phyloP scores from a whole-genome alignment of 768 basidiomycete species.

The Phallus indusiatus region DNA sequence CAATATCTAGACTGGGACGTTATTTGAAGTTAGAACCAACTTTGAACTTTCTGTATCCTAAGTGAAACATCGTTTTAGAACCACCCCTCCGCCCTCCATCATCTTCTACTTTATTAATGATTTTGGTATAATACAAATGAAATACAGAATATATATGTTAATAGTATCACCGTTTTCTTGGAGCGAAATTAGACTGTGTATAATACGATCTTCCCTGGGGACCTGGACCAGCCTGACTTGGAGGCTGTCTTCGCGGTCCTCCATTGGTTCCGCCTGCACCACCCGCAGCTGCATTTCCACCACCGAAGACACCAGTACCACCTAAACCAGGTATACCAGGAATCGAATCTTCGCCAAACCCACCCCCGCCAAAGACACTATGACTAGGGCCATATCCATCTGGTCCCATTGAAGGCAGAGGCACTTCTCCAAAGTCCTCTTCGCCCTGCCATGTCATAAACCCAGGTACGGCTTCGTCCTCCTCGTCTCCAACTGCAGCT shows the following conservation, averaged over 20 bases:
- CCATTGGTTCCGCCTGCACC: neutral
- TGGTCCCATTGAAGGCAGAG: conserved; percentile 13
- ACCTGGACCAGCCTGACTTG: too few species aligned
- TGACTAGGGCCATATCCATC: conserved; percentile 3
- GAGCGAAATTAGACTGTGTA: too few species aligned
- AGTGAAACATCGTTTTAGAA: too few species aligned
- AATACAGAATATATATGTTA: too few species aligned
- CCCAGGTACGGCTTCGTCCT: conserved; percentile 67
- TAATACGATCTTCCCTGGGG: neutral
- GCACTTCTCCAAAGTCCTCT: conserved; percentile 9
- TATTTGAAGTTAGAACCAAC: neutral
- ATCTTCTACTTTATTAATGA: too few species aligned
- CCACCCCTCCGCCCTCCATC: too few species aligned
- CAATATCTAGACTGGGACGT: conserved; percentile 41
- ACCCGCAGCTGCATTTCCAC: too few species aligned
- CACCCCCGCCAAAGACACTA: conserved; percentile 26
- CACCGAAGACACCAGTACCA: conserved; percentile 11
- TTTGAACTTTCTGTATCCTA: too few species aligned
- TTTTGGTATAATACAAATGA: too few species aligned
- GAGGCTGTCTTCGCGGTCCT: neutral
- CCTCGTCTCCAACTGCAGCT: conserved; percentile 55
- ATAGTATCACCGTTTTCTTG: too few species aligned
- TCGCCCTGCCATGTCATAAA: conserved; percentile 29
- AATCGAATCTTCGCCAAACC: conserved; percentile 16
- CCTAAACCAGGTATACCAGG: conserved; percentile 53